Evolutionary conservation across 331 rosid species (phyloP).

Genomic region (Malus hybrid): DNA sequence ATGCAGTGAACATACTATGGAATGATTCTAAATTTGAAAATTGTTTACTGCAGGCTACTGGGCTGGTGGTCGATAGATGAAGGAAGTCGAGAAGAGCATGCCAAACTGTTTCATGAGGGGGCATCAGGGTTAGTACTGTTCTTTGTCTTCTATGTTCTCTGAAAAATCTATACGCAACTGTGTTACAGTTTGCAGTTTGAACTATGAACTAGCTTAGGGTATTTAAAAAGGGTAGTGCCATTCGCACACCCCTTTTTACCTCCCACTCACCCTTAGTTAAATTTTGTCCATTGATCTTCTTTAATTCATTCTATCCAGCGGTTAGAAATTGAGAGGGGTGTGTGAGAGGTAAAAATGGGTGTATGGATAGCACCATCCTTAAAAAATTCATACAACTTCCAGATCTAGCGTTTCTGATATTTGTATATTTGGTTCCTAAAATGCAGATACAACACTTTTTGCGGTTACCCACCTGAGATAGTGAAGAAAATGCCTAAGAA

Average conservation of each 20-base stretch:
- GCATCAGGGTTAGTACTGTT: conserved; percentile 58
- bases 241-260: no score
- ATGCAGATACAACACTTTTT: conserved; percentile 84
- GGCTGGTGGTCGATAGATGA: conserved; percentile 99
- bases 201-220: background rate
- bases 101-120: conserved; percentile 70
- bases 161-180: background rate
- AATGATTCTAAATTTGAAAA: conserved; percentile 24
- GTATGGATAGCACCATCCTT: no score
- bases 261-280: no score
- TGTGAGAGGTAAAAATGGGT: no score
- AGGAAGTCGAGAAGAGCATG: conserved; percentile 95
- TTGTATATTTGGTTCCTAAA: conserved; percentile 22
- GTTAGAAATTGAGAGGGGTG: no score
- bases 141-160: no score
- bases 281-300: no score
- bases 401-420: conserved; percentile 15
- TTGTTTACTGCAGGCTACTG: conserved; percentile 51
- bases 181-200: background rate
- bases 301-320: no score
- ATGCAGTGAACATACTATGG: conserved; percentile 4
- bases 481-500: conserved; percentile 98
- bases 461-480: conserved; percentile 95
- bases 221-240: background rate
- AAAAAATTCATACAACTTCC: background rate